These are phyloP conservation scores for Candida odintsovae DNA, from an alignment of 805 yeast species.

Conservation along the genomic window DNA sequence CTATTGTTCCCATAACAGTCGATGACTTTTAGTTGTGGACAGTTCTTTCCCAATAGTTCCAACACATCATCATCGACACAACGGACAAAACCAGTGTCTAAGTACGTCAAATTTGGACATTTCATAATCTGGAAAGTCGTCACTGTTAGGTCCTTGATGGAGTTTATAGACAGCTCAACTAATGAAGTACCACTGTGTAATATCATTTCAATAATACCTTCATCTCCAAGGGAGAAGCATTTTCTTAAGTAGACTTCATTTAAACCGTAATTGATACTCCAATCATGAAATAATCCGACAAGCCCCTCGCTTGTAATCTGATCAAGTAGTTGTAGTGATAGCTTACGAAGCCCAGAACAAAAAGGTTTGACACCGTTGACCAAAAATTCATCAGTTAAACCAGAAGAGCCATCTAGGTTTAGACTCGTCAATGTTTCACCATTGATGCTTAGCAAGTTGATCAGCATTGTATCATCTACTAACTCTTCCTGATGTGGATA, in stretches of 20 bases:
- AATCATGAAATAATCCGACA: constrained; percentile 48
- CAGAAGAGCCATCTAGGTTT: constrained; percentile 67
- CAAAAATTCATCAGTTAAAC: constrained; percentile 59
- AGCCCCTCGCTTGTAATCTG: constrained; percentile 68
- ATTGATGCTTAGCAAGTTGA: constrained; percentile 51
- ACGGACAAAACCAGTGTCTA: constrained; percentile 79
- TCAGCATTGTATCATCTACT: constrained; percentile 60
- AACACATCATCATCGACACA: constrained; percentile 65
- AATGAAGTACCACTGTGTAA: constrained; percentile 60
- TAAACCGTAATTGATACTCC: constrained; percentile 52
- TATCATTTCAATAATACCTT: constrained; percentile 52
- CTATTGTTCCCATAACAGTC: constrained; percentile 80
- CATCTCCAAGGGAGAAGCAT: constrained; percentile 61
- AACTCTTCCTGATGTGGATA: constrained; percentile 63
- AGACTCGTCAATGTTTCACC: constrained; percentile 59
- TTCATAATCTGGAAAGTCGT: constrained; percentile 44
- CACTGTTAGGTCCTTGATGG: constrained; percentile 52
- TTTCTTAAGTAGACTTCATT: constrained; percentile 55
- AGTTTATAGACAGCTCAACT: constrained; percentile 67
- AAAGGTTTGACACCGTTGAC: constrained; percentile 54
- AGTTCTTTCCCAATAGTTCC: constrained; percentile 48
- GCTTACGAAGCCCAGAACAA: constrained; percentile 46
- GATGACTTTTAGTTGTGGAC: constrained; percentile 56
- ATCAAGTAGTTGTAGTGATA: constrained; percentile 56
- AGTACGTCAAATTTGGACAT: constrained; percentile 54